Percentiles rank a stretch among this genome's conserved stretches.
phyloP scores from a whole-genome alignment of 257 asterid genomes.

The Solanum ahanhuiri region DNA sequence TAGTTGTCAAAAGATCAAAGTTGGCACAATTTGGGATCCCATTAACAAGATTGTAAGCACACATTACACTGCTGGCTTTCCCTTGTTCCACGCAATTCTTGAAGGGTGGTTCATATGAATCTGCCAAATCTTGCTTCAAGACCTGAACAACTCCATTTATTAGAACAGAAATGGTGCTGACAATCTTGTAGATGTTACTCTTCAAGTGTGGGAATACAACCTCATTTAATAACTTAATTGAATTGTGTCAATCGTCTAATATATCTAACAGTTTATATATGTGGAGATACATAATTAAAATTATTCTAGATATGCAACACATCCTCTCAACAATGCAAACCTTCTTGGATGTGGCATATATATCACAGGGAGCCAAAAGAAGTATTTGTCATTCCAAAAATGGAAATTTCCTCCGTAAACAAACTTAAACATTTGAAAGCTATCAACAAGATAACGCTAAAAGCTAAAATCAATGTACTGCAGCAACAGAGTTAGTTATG shows the following conservation, averaged over 20 bases:
- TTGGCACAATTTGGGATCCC: constrained; percentile 70
- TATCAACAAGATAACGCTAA: background rate
- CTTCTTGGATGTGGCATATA: background rate
- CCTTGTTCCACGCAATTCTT: constrained; percentile 51
- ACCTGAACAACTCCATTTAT: constrained; percentile 22
- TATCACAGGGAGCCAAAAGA: background rate
- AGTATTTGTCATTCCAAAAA: background rate
- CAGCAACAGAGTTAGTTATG: background rate
- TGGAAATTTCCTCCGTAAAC: background rate
- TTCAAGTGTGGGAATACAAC: background rate
- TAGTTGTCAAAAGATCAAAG: constrained; percentile 31
- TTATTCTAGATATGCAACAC: background rate
- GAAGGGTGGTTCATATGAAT: constrained; percentile 68
- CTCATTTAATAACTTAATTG: background rate
- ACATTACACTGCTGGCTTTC: constrained; percentile 35
- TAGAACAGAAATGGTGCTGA: background rate
- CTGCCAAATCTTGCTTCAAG: constrained; percentile 57
- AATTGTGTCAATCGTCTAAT: background rate
- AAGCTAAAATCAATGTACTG: background rate
- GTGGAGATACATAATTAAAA: background rate
- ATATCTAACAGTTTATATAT: no score
- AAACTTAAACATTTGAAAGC: background rate
- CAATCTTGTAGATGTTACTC: background rate
- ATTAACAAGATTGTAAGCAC: constrained; percentile 42
- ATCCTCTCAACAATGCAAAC: background rate